A percentile compares a stretch with the other conserved stretches of the same genome.
phyloP scores from a whole-genome alignment of 2,329 filamentous ascomycete species.

The Lizonia empirigonia region DNA sequence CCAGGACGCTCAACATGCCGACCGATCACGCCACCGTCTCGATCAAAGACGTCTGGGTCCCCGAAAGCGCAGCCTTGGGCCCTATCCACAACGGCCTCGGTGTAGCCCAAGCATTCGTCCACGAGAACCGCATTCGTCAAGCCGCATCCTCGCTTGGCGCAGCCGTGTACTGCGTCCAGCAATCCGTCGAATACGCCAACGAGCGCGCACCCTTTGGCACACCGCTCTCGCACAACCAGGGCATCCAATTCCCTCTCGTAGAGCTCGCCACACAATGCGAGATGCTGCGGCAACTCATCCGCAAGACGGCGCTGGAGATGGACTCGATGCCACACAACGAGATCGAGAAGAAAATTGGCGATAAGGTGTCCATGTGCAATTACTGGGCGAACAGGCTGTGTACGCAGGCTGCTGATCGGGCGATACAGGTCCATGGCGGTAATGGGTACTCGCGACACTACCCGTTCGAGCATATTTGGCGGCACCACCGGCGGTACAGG shows the following conservation, averaged over 20 bases:
- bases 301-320: constrained; percentile 67
- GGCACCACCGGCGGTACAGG: constrained; percentile 66
- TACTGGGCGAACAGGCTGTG: constrained; percentile 68
- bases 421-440: constrained; percentile 67
- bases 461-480: constrained; percentile 69
- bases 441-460: constrained; percentile 64
- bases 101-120: constrained; percentile 68
- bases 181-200: constrained; percentile 62
- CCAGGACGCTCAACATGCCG: constrained; percentile 67
- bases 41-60: constrained; percentile 63
- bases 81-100: constrained; percentile 60
- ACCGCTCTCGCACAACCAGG: constrained; percentile 64
- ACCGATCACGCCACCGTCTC: constrained; percentile 68
- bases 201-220: constrained; percentile 61
- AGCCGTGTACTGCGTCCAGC: constrained; percentile 64
- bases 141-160: constrained; percentile 65
- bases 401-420: constrained; percentile 65
- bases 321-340: constrained; percentile 60
- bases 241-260: constrained; percentile 68
- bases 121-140: constrained; percentile 70
- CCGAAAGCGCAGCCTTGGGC: constrained; percentile 59
- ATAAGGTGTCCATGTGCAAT: constrained; percentile 70
- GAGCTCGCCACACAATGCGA: constrained; percentile 66
- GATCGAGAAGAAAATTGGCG: constrained; percentile 64
- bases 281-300: constrained; percentile 66